Percentiles rank a stretch among this genome's conserved stretches.
Evolutionary conservation across 208 protist species (phyloP).

Genomic region (Wallacemonas rigidus): DNA sequence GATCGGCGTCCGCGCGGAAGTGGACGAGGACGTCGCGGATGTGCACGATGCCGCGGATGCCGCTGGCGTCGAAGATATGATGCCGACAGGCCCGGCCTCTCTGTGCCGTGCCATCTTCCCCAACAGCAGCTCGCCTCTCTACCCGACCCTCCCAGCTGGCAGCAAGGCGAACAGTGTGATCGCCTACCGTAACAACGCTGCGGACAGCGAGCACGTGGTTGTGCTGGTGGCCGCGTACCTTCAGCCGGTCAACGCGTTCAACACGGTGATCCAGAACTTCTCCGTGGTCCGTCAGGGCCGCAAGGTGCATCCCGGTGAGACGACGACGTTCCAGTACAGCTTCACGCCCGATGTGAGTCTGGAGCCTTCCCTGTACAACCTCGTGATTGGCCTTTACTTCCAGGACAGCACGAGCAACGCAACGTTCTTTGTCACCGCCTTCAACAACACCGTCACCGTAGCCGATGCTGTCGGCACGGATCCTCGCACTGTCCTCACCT

Average conservation of each 20-base stretch:
- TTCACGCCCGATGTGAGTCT: conserved; percentile 71
- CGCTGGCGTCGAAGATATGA: neutral
- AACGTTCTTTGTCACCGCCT: conserved; percentile 70
- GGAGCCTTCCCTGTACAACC: conserved; percentile 83
- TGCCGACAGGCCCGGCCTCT: conserved; percentile 5
- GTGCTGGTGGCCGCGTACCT: conserved; percentile 64
- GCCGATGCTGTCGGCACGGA: conserved; percentile 73
- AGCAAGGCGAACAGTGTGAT: conserved; percentile 45
- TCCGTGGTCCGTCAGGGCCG: conserved; percentile 80
- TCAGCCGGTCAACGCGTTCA: conserved; percentile 39
- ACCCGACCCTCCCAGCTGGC: conserved; percentile 55
- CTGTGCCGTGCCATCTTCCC: conserved; percentile 67
- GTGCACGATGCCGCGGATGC: conserved; percentile 14
- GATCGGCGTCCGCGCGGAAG: conserved; percentile 1
- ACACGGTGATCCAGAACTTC: conserved; percentile 86
- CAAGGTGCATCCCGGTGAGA: conserved; percentile 56
- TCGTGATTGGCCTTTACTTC: conserved; percentile 81
- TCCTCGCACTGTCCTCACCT: conserved; percentile 81
- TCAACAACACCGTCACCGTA: conserved; percentile 76
- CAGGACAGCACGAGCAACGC: conserved; percentile 59
- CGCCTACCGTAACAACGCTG: conserved; percentile 72
- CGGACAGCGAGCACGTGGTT: conserved; percentile 35
- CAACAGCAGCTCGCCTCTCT: conserved; percentile 34
- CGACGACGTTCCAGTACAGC: conserved; percentile 77
- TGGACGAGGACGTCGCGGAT: conserved; percentile 39